Evolutionary conservation across 805 yeast species (phyloP).

Genomic region (Nakazawaea sp.): DNA sequence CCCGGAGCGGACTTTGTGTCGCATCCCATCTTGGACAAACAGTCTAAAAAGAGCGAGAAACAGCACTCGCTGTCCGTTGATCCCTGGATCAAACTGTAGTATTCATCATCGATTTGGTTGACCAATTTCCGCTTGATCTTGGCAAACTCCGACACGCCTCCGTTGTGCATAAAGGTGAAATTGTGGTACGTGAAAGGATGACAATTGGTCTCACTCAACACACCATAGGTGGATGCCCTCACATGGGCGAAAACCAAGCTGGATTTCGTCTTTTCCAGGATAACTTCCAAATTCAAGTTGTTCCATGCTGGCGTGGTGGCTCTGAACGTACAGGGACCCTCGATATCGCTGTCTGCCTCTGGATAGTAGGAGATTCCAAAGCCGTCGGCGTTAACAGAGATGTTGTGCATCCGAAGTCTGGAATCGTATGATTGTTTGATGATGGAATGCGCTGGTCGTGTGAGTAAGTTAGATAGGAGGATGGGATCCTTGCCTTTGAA

Average conservation of each 20-base stretch:
- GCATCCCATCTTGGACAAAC: slow-evolving; percentile 65
- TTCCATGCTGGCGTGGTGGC: slow-evolving; percentile 99
- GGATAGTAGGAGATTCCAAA: slow-evolving; percentile 95
- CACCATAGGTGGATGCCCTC: slow-evolving; percentile 93
- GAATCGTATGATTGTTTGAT: slow-evolving; percentile 95
- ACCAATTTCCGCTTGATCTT: slow-evolving; percentile 68
- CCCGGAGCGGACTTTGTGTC: slow-evolving; percentile 50
- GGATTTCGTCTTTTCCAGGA: slow-evolving; percentile 85
- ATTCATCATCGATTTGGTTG: slow-evolving; percentile 71
- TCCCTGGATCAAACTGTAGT: slow-evolving; percentile 78
- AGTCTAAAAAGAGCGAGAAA: slow-evolving; percentile 81
- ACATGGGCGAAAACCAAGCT: slow-evolving; percentile 90
- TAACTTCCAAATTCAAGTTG: slow-evolving; percentile 77
- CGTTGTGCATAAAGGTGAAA: slow-evolving; percentile 96
- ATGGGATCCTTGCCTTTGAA: slow-evolving; percentile 90
- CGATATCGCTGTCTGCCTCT: slow-evolving; percentile 43
- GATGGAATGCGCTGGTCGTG: slow-evolving; percentile 95
- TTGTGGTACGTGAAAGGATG: slow-evolving; percentile 90
- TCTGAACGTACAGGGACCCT: slow-evolving; percentile 85
- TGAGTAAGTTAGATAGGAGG: slow-evolving; percentile 75
- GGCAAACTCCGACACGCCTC: slow-evolving; percentile 72
- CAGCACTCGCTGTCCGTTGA: slow-evolving; percentile 95
- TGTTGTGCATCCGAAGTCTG: slow-evolving; percentile 76
- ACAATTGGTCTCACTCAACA: slow-evolving; percentile 89
- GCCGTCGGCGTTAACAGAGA: slow-evolving; percentile 97